phyloP scores from a whole-genome alignment of 306 rosid genomes.

The Malus fusca region DNA sequence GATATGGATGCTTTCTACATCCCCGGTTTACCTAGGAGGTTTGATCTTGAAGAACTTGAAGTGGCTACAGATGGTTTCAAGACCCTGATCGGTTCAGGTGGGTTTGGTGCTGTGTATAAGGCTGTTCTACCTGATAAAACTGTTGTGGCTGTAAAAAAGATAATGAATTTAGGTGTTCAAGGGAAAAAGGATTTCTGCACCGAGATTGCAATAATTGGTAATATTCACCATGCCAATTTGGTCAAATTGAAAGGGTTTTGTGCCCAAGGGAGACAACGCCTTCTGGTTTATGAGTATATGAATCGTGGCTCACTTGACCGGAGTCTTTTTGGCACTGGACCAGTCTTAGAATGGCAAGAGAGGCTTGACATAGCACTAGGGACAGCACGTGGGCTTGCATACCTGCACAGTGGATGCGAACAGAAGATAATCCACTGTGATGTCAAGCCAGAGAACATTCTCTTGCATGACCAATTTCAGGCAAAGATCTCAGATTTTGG shows the following conservation, averaged over 20 bases:
- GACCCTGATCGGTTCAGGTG: constrained; percentile 78
- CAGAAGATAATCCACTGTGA: constrained; percentile 85
- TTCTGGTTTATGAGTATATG: constrained; percentile 85
- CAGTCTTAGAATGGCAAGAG: constrained; percentile 87
- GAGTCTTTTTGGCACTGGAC: constrained; percentile 65
- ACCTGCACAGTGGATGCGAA: constrained; percentile 76
- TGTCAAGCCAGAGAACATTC: constrained; percentile 89
- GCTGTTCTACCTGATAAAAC: constrained; percentile 64
- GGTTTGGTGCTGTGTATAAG: constrained; percentile 77
- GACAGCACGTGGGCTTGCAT: constrained; percentile 88
- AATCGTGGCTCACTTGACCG: constrained; percentile 80
- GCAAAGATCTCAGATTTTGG: constrained; percentile 92
- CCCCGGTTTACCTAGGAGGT: constrained; percentile 87
- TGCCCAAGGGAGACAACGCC: constrained; percentile 64
- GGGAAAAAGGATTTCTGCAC: constrained; percentile 88
- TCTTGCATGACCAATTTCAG: constrained; percentile 62
- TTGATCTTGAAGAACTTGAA: constrained; percentile 62
- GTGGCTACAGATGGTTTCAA: constrained; percentile 66
- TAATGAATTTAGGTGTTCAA: constrained; percentile 60
- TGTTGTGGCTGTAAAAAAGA: constrained; percentile 82
- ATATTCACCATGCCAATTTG: constrained; percentile 72
- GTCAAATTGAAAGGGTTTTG: constrained; percentile 81
- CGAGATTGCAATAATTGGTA: constrained; percentile 87
- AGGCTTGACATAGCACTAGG: constrained; percentile 70
- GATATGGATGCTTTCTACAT: constrained; percentile 65